Base-by-base conservation (phyloP, 768 basidiomycete genomes). In the Rhizopogon sp. region DNA sequence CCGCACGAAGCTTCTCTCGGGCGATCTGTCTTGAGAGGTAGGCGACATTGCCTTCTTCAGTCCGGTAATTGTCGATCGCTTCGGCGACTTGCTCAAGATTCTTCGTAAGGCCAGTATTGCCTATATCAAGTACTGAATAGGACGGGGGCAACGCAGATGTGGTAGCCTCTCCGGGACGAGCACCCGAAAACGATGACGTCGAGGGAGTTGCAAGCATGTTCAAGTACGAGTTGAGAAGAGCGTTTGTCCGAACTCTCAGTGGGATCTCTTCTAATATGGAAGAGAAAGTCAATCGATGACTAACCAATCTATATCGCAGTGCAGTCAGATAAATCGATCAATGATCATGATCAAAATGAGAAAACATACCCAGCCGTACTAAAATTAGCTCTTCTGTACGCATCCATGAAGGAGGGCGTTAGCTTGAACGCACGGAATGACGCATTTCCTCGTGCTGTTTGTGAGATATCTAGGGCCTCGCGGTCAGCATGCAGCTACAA, bases 1-100 rank as follows among this genome's bases (percentile, higher is more conserved):
- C 94, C 49, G 91, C 90, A 57, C 82, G 83, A 43, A 79, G 72
- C 65, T 83, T 87, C 70, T 97, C 94, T 31, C 94, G 81, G 31
- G 86, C 86, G 65, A 95, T 95, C 68, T 95, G 93, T 53, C 94
- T 85, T 43, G 79, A 78, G 61, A 92, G 74, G 76, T 93, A 97
- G 52, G 88, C 93, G 60, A 94, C 80, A 71, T 96, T 96, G 50
- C 91, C 90, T 64, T 95, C 90, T 70, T 97, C 94, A 53, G 89
- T 91, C 63, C 86, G 84, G 73, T 93, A 92, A 62, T 75, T 81
- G 72, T 93, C 91, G 56, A 96, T 76, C 0, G 87, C 83, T 69
- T 96, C 92, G 57, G 90, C 83, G 49, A 94, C 84, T 68, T 87
- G 82, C 74, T 92, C 90, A 59, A 96, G 72, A 67, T 90, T 90